phyloP scores from a whole-genome alignment of 805 yeast genomes.

The Metschnikowia matae region DNA sequence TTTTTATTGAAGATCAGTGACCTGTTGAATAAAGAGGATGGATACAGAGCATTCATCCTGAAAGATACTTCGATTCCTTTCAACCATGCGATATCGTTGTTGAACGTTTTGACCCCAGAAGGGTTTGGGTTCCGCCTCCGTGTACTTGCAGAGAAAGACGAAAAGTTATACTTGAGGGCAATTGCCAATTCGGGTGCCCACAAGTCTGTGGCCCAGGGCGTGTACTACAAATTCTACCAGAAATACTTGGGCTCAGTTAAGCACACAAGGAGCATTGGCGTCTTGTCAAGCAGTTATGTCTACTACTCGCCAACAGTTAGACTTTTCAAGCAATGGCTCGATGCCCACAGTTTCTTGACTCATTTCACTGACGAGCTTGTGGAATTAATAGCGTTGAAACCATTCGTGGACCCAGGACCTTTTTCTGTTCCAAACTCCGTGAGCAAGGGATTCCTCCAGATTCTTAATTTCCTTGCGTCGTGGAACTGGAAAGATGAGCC shows the following conservation, averaged over 20 bases:
- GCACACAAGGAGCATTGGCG: constrained; percentile 76
- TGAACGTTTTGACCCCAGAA: constrained; percentile 75
- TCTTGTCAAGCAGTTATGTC: constrained; percentile 67
- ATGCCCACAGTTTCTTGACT: constrained; percentile 66
- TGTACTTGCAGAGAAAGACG: constrained; percentile 81
- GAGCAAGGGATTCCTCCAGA: constrained; percentile 75
- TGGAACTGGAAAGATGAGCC: constrained; percentile 98
- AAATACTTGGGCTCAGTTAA: constrained; percentile 63
- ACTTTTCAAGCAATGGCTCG: constrained; percentile 85
- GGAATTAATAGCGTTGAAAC: constrained; percentile 77
- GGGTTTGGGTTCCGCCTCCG: constrained; percentile 84
- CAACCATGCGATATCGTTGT: constrained; percentile 51
- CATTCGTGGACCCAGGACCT: constrained; percentile 87
- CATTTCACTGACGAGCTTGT: constrained; percentile 76
- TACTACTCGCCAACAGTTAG: constrained; percentile 77
- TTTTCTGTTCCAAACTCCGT: constrained; percentile 75
- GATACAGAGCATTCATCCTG: constrained; percentile 56
- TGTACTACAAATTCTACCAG: constrained; percentile 61
- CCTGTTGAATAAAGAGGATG: constrained; percentile 44
- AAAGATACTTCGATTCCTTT: constrained; percentile 66
- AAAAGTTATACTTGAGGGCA: constrained; percentile 65
- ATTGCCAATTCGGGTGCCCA: constrained; percentile 62
- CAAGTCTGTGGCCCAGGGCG: constrained; percentile 54
- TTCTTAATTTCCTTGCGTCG: constrained; percentile 60
- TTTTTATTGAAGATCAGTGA: constrained; percentile 66